Base-by-base conservation (phyloP, 805 yeast genomes). In the Lipomyces mesembrius region DNA sequence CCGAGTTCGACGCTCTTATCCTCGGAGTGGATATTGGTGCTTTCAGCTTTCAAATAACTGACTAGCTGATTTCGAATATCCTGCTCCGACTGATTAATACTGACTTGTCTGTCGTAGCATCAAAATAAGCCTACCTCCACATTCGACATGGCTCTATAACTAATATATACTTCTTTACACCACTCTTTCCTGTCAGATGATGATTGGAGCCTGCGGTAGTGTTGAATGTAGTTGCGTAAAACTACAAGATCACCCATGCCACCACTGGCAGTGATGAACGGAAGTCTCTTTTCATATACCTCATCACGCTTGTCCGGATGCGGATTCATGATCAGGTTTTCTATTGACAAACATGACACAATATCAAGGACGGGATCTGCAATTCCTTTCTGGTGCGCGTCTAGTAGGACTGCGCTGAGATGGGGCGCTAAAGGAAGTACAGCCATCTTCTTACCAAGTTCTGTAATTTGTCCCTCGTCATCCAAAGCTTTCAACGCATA, bases 361-460 rank as follows among this genome's bases (percentile, higher is more conserved):
- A 95, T 91, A 75, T 94, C 98, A 34, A 94, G 82, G 0, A 91
- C 97, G 0, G 88, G 85, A 46, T 63, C 68, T n/a, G 65, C 71
- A 1, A 83, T 82, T 25, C 79, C 82, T 34, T 74, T 71, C 57
- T 85, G 87, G 66, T 83, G 79, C 0, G 97, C 97, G 32, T 84
- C 82, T 39, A 95, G 80, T 63, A 95, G 80, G 8, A 94, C 97
- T 0, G 92, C 92, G 3, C 97, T 89, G 57, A 95, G 81, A 74
- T 91, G 95, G 0, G 99, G 98, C n/a, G 92, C 89, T 35, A 95
- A 83, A 0, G 99, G 99, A 68, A 95, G 80, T 17, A 91, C 83
- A 0, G 96, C 92, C 94, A 95, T 92, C 73, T 90, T 84, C 60
- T 83, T 80, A n/a, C 99, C 99, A 46, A 91, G 78, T 1, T 82